phyloP scores from a whole-genome alignment of 257 asterid genomes.

The Primulina tabacum region DNA sequence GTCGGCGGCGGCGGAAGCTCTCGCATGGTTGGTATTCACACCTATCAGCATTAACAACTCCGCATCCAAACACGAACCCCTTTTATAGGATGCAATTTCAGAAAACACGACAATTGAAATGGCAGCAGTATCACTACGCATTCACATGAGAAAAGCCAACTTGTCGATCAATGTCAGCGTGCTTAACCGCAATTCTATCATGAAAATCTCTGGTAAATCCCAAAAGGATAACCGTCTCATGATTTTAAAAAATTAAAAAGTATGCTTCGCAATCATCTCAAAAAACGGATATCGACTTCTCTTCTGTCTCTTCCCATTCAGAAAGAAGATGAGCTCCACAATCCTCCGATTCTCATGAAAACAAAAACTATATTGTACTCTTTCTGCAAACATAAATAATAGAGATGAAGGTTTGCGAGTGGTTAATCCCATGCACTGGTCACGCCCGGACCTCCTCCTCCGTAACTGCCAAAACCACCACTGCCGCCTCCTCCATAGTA shows the following conservation, averaged over 20 bases:
- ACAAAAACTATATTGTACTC: conserved; percentile 21
- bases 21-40: no score
- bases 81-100: no score
- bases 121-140: no score
- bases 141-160: not conserved
- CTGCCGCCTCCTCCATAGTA: conserved; percentile 41
- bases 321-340: conserved; percentile 19
- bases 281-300: conserved; percentile 18
- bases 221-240: not conserved
- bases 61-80: no score
- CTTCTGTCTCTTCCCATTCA: conserved; percentile 11
- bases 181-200: not conserved
- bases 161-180: not conserved
- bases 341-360: conserved; percentile 28
- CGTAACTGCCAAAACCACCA: conserved; percentile 30
- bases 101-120: no score
- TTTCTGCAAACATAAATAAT: conserved; percentile 21
- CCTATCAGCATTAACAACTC: no score
- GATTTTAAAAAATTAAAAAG: not conserved
- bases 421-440: conserved; percentile 68
- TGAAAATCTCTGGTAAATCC: not conserved
- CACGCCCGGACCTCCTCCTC: conserved; percentile 42
- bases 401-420: conserved; percentile 2
- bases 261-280: not conserved
- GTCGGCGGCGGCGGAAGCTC: no score